A percentile compares a stretch with the other conserved stretches of the same genome.
Conservation (phyloP, 352 stramenopile species). For the Globisporangium nunn region DNA sequence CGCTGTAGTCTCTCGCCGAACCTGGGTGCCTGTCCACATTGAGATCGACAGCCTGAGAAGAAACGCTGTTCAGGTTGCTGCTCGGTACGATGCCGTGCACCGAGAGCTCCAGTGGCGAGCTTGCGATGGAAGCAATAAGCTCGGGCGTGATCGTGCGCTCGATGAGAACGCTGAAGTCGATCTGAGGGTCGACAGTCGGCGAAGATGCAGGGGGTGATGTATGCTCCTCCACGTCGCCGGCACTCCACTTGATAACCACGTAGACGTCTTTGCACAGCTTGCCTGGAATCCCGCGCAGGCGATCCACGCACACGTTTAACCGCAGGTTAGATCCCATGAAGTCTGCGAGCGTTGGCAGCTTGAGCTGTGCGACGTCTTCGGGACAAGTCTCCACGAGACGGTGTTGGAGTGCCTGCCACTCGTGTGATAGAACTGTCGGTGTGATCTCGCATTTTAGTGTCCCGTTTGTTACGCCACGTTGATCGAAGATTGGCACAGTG, state of each 20-base stretch:
- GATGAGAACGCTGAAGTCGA: conserved; percentile 52
- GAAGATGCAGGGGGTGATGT: conserved; percentile 34
- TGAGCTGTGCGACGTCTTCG: conserved; percentile 25
- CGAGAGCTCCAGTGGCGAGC: conserved; percentile 42
- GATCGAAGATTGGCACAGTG: conserved; percentile 49
- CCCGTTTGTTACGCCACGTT: conserved; percentile 27
- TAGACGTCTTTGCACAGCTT: conserved; percentile 69
- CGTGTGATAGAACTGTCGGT: conserved; percentile 56
- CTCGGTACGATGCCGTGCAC: conserved; percentile 72
- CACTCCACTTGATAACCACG: conserved; percentile 48
- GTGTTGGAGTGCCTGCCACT: conserved; percentile 70
- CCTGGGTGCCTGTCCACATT: conserved; percentile 7
- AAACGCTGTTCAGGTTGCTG: conserved; percentile 69
- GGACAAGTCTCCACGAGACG: conserved; percentile 49
- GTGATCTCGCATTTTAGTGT: conserved; percentile 51
- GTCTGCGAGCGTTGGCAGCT: conserved; percentile 32
- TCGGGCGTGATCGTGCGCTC: conserved; percentile 46
- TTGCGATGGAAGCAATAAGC: conserved; percentile 34
- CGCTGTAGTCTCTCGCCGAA: conserved; percentile 13
- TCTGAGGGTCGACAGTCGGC: conserved; percentile 46
- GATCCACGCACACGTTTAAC: conserved; percentile 41
- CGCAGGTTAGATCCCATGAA: conserved; percentile 55
- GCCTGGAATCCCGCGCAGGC: conserved; percentile 50
- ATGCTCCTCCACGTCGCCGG: conserved; percentile 21
- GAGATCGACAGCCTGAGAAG: conserved; percentile 37